Conservation (phyloP, 2,329 filamentous ascomycete species). For the Coniochaeta sp. region DNA sequence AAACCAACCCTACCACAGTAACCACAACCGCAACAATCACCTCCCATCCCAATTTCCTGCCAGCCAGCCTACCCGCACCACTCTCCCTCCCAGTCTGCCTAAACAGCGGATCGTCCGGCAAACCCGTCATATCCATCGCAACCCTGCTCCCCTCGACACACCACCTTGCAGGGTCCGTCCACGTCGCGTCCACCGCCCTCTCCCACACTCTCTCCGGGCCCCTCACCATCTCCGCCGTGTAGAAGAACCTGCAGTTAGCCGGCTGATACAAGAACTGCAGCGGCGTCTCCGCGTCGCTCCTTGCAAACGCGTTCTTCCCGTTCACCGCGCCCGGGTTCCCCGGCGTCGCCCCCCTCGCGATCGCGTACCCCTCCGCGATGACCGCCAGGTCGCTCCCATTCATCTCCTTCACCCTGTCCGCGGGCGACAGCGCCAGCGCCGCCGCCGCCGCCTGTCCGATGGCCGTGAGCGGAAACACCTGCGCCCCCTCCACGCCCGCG, state of each 20-base stretch:
- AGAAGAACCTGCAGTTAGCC: constrained; percentile 39
- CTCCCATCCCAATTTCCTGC: not conserved
- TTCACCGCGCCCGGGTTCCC: constrained; percentile 20
- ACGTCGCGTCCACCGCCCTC: constrained; percentile 26
- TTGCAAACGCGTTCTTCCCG: constrained; percentile 27
- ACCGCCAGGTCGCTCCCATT: constrained; percentile 16
- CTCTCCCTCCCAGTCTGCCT: not conserved
- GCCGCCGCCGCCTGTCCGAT: constrained; percentile 19
- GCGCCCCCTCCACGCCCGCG: constrained; percentile 38
- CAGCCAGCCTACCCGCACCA: not conserved
- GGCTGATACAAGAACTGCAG: constrained; percentile 38
- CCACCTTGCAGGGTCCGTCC: constrained; percentile 20
- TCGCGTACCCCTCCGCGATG: constrained; percentile 25
- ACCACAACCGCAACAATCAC: not conserved
- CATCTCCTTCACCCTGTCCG: constrained; percentile 6
- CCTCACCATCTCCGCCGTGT: constrained; percentile 33
- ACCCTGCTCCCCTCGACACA: constrained; percentile 25
- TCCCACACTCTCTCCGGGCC: constrained; percentile 33
- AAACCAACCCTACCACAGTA: not conserved
- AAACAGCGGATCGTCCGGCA: not conserved
- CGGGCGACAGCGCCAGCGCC: constrained; percentile 15
- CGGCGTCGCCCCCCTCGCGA: constrained; percentile 17
- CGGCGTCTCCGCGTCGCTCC: constrained; percentile 24
- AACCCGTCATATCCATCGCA: constrained; percentile 8
- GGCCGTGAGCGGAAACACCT: constrained; percentile 23